These are phyloP conservation scores for Immersiella caudata DNA, from an alignment of 495 filamentous ascomycete genomes.

Conservation along the genomic window DNA sequence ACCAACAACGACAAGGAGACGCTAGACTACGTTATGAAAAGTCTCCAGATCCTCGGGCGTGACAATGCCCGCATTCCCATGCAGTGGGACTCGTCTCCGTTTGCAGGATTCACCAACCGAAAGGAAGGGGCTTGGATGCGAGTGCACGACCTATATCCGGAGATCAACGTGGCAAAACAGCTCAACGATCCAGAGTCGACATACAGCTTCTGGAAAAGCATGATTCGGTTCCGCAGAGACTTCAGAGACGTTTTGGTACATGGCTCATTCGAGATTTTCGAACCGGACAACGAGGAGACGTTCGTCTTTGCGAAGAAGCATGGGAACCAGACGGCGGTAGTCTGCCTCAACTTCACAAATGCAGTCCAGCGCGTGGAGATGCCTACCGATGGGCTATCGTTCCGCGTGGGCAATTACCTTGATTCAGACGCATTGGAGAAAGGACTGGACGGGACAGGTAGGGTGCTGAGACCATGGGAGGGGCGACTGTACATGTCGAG, in stretches of 20 bases:
- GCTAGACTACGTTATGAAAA: slow-evolving; percentile 57
- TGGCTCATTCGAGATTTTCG: slow-evolving; percentile 48
- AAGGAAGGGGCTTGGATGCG: slow-evolving; percentile 57
- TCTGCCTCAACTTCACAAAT: slow-evolving; percentile 40
- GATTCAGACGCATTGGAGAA: slow-evolving; percentile 25
- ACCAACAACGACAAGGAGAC: slow-evolving; percentile 41
- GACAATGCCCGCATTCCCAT: slow-evolving; percentile 62
- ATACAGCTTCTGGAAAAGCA: slow-evolving; percentile 50
- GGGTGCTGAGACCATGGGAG: slow-evolving; percentile 35
- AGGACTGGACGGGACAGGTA: slow-evolving; percentile 1
- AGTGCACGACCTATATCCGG: slow-evolving; percentile 55
- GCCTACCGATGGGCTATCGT: slow-evolving; percentile 26
- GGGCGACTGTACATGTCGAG: slow-evolving; percentile 33
- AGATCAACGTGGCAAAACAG: slow-evolving; percentile 57
- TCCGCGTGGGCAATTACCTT: slow-evolving; percentile 32
- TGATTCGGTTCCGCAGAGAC: slow-evolving; percentile 47
- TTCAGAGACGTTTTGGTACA: slow-evolving; percentile 50
- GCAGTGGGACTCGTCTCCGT: slow-evolving; percentile 56
- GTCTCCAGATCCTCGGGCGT: slow-evolving; percentile 58
- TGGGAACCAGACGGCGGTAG: slow-evolving; percentile 27
- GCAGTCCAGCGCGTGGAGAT: slow-evolving; percentile 32
- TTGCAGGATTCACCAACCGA: slow-evolving; percentile 34
- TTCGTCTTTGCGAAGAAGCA: slow-evolving; percentile 50
- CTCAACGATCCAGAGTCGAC: slow-evolving; percentile 40
- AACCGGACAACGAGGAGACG: slow-evolving; percentile 40